Evolutionary conservation across 768 basidiomycete genomes (phyloP).

Genomic region (Agaricus subrufescens): DNA sequence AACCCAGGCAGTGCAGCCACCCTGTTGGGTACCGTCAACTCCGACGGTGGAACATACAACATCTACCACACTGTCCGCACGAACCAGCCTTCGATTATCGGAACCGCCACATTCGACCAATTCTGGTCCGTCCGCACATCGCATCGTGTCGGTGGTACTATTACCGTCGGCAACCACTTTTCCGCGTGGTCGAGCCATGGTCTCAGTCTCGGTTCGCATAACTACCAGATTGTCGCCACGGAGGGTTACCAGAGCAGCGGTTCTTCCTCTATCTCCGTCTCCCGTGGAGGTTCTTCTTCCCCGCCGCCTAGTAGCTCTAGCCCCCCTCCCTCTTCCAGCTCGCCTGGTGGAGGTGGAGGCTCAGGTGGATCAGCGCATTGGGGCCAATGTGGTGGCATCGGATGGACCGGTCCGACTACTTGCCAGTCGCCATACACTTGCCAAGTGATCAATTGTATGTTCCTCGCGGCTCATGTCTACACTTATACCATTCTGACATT

Average conservation of each 20-base stretch:
- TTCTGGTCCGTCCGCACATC: constrained; percentile 40
- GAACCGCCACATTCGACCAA: constrained; percentile 40
- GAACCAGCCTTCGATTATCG: constrained; percentile 38
- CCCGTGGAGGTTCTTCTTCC: neutral
- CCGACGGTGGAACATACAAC: constrained; percentile 38
- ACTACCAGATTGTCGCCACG: constrained; percentile 44
- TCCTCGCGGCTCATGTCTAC: too few relatives aligned
- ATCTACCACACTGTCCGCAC: constrained; percentile 32
- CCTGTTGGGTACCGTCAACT: constrained; percentile 32
- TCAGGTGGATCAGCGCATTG: too few relatives aligned
- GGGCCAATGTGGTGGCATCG: too few relatives aligned
- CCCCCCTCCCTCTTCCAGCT: too few relatives aligned
- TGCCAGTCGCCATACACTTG: too few relatives aligned
- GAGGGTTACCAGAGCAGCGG: constrained; percentile 41
- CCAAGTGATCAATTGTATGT: too few relatives aligned
- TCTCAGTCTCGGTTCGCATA: constrained; percentile 30
- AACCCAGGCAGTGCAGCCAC: constrained; percentile 30
- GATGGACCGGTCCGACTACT: too few relatives aligned
- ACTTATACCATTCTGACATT: too few relatives aligned
- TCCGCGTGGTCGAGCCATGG: constrained; percentile 35
- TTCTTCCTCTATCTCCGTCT: constrained; percentile 14
- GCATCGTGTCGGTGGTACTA: constrained; percentile 26
- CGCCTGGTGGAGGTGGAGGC: too few relatives aligned
- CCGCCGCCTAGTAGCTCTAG: too few relatives aligned
- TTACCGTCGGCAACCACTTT: constrained; percentile 36